Base-by-base conservation (phyloP, 768 basidiomycete genomes). In the Phanerochaete sordida region DNA sequence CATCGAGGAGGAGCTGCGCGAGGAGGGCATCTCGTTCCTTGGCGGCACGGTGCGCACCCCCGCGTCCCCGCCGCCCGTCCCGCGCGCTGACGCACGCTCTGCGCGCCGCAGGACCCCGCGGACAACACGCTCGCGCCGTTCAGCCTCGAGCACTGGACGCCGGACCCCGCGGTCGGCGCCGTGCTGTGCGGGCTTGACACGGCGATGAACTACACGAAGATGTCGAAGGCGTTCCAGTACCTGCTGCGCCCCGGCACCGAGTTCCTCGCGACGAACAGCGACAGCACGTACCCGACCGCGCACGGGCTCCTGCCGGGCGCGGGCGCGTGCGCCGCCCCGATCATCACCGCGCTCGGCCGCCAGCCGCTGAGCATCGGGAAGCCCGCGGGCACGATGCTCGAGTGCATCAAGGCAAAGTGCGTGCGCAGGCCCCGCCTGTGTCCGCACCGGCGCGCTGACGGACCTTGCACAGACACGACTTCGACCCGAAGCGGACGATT, bases 141-240 rank as follows among this genome's bases (percentile, higher is more conserved):
- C 71, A 79, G 79, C 33, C 75, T 90, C n/a, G 79, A 80, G 47
- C 74, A 84, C 63, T 96, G 92, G 74, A 80, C 78, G 2, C 75
- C 83, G 5, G 96, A 98, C 71, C 85, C 89, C 7, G 76, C 81
- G 54, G 86, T 99, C 53, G 90, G 82, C n/a, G 95, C 92, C 11
- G 96, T 99, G 15, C 79, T 98, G n/a, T 95, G 94, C 70, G 96
- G 96, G 1, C 82, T 95, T 26, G 96, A 98, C 74, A 82, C 81
- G 24, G 77, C 80, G 65, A 81, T 97, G 70, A 97, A 93, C 75
- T 99, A 98, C 77, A 93, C 90, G 57, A 99, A 99, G 76, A 77
- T 93, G 56, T 90, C 89, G 12, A 96, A 94, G 74, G 97, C 94
- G 3, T 93, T 91, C 74, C 86, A 90, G 68, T 96, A 95, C 73